A percentile compares a stretch with the other conserved stretches of the same genome.
These are phyloP conservation scores for Chlorella sp. DNA, from an alignment of 139 green algal genomes.

Conservation along the genomic window DNA sequence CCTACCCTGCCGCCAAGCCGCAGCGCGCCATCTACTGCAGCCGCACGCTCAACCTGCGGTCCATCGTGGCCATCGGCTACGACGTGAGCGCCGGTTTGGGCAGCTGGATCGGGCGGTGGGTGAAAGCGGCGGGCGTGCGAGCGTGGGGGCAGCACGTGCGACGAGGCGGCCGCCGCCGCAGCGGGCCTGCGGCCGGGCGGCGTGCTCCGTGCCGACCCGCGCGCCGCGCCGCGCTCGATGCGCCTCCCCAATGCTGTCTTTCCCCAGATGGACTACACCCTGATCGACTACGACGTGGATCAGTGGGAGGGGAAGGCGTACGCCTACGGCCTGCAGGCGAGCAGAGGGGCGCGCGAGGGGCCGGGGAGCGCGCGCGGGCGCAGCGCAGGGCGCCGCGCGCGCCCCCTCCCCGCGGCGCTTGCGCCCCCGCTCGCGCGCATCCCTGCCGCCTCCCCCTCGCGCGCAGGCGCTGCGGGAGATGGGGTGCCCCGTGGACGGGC, in stretches of 20 bases:
- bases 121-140: too few species aligned
- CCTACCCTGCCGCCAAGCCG: slow-evolving; percentile 67
- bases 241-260: background rate
- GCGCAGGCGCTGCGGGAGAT: slow-evolving; percentile 42
- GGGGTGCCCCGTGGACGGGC: slow-evolving; percentile 80
- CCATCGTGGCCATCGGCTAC: slow-evolving; percentile 85
- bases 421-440: background rate
- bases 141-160: too few species aligned
- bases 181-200: too few species aligned
- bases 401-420: too few species aligned
- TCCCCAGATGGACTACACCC: slow-evolving; percentile 80
- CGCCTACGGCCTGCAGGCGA: slow-evolving; percentile 6
- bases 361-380: too few species aligned
- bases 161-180: too few species aligned
- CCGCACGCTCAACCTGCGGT: slow-evolving; percentile 91
- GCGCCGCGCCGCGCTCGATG: too few species aligned
- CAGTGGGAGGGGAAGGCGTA: slow-evolving; percentile 81
- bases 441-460: too few species aligned
- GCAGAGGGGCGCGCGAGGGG: too few species aligned
- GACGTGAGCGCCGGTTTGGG: slow-evolving; percentile 39
- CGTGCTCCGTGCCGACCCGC: too few species aligned
- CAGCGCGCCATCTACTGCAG: slow-evolving; percentile 92
- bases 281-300: slow-evolving; percentile 95
- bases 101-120: too few species aligned
- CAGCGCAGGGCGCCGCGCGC: too few species aligned